Evolutionary conservation across 805 yeast species (phyloP).

Genomic region (Starmerella bombicola): DNA sequence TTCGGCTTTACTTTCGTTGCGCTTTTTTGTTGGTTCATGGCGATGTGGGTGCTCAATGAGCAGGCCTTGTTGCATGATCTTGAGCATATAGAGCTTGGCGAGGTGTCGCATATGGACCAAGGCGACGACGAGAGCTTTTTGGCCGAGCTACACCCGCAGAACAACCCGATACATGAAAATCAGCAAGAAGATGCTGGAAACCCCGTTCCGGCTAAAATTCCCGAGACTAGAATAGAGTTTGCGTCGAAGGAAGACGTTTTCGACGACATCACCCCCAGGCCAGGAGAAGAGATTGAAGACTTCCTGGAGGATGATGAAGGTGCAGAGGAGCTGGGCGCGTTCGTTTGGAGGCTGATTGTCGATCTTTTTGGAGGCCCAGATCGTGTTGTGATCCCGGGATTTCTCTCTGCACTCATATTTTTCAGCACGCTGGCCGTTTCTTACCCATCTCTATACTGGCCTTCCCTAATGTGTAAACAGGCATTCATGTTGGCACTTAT

Average conservation of each 20-base stretch:
- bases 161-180: background rate
- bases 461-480: background rate
- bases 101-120: constrained; percentile 16
- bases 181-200: background rate
- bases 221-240: background rate
- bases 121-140: constrained; percentile 15
- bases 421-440: constrained; percentile 2
- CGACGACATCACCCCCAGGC: background rate
- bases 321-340: constrained; percentile 5
- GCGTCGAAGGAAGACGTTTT: background rate
- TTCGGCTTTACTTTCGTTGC: background rate
- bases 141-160: constrained; percentile 1
- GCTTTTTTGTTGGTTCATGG: constrained; percentile 11
- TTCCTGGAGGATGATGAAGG: constrained; percentile 6
- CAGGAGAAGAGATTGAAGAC: constrained; percentile 1
- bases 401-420: background rate
- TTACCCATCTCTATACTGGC: background rate
- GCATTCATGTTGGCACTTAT: background rate
- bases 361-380: constrained; percentile 5
- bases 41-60: constrained; percentile 15
- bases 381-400: background rate
- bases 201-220: background rate
- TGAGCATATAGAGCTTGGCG: constrained; percentile 19
- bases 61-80: constrained; percentile 17
- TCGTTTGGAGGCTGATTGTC: background rate